These are phyloP conservation scores for Aspergillus alliaceus DNA, from an alignment of 2,329 filamentous ascomycete genomes.

Conservation along the genomic window DNA sequence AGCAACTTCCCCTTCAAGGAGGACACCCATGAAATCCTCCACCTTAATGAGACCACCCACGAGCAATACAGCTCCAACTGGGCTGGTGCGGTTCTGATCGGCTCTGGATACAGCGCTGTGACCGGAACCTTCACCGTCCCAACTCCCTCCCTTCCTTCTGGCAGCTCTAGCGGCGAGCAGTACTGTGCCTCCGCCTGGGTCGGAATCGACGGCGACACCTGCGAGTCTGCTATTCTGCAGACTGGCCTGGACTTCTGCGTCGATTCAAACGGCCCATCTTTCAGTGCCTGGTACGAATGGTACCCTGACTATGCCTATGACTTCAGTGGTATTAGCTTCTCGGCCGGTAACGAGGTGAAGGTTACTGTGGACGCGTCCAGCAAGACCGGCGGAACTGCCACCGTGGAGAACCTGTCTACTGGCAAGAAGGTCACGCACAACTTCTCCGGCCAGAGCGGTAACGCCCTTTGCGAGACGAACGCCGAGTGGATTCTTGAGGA, in stretches of 20 bases:
- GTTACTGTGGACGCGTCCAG: slow-evolving; percentile 44
- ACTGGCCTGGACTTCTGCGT: slow-evolving; percentile 57
- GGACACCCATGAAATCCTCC: slow-evolving; percentile 26
- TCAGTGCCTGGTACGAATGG: slow-evolving; percentile 62
- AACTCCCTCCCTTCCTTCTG: slow-evolving; percentile 41
- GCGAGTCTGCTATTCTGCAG: slow-evolving; percentile 54
- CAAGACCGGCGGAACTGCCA: slow-evolving; percentile 44
- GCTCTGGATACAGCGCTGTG: slow-evolving; percentile 53
- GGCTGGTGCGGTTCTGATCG: slow-evolving; percentile 58
- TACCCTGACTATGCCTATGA: slow-evolving; percentile 57
- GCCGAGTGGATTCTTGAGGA: slow-evolving; percentile 60
- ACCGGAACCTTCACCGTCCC: slow-evolving; percentile 55
- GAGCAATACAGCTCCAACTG: slow-evolving; percentile 57
- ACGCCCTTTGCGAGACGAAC: slow-evolving; percentile 53
- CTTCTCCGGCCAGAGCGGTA: slow-evolving; percentile 44
- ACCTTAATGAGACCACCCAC: slow-evolving; percentile 40
- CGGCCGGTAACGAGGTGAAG: slow-evolving; percentile 44
- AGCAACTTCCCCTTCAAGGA: slow-evolving; percentile 34
- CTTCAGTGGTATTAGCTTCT: slow-evolving; percentile 48
- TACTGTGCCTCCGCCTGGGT: slow-evolving; percentile 54
- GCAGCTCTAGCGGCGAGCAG: slow-evolving; percentile 24
- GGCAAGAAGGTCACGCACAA: slow-evolving; percentile 53
- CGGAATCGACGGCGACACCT: slow-evolving; percentile 61
- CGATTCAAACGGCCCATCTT: slow-evolving; percentile 41
- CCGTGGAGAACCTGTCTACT: slow-evolving; percentile 52